Evolutionary conservation across 352 stramenopile genomes (phyloP), one percentile per base, ranked within the genome.

Genomic region (Globisporangium parvum): DNA sequence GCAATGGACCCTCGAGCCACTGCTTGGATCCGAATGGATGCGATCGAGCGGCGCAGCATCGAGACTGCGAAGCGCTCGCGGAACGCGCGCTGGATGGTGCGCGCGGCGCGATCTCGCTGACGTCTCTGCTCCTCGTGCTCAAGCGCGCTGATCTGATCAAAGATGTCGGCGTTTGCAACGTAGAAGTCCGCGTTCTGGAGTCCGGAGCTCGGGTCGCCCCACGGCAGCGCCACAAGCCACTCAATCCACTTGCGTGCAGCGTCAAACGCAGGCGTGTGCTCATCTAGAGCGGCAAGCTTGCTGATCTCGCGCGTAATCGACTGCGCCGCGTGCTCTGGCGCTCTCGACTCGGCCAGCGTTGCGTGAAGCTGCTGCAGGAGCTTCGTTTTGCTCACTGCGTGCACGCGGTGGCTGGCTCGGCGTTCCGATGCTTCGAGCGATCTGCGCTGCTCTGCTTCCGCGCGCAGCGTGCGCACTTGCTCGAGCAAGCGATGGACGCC

Each of bases 171-270:
- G 18, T 65, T 74, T 15, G 33, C 47, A 15, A 39, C 26, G n/a
- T 56, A 79, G 2, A 69, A 26, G 9, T 62, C 49, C 4, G 53
- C 57, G 37, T 52, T 70, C 31, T 64, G 55, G 17, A 72, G 51
- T 8, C 57, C 66, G 31, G 46, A 71, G 23, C 44, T 42, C 2
- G 54, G 52, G 10, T 80, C 69, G 41, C 65, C 60, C 79, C 75
- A 87, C 0, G 79, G 79, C 0, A 90, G 58, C 12, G 66, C 47
- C 17, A 83, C 47, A 21, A 90, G 59, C 77, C 79, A 90, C 40
- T 80, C 74, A 37, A 87, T 47, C 79, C 79, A 90, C 18, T 76
- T 75, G 37, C 63, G 63, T 4, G 67, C 50, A 3, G 63, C 54
- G 3, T 51, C 46, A 41, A 75, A 87, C 44, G 80, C 75, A 1